Conservation (phyloP, 2,329 filamentous ascomycete species). For the Xylaria sp. region DNA sequence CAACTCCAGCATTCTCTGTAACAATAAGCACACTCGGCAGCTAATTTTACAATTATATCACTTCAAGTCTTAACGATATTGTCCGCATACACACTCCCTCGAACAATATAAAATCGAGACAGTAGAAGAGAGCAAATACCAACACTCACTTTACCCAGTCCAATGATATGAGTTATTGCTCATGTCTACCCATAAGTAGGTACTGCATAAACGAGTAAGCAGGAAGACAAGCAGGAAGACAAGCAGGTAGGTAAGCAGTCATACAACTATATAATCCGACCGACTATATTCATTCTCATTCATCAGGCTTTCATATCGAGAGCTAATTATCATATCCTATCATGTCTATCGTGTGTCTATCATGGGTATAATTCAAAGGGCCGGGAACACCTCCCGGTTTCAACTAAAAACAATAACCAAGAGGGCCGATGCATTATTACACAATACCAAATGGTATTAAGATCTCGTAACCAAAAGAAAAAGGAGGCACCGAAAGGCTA, state of each 20-base stretch:
- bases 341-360: constrained; percentile 20
- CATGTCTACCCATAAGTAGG: not conserved
- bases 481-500: not conserved
- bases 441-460: not conserved
- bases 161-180: too few relatives aligned
- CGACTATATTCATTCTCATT: constrained; percentile 14
- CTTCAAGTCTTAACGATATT: too few relatives aligned
- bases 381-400: not conserved
- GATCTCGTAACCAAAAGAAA: not conserved
- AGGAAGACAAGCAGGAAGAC: not conserved
- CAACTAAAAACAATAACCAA: constrained; percentile 12
- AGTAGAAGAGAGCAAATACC: not conserved
- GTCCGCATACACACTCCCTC: too few relatives aligned
- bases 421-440: not conserved
- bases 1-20: too few relatives aligned
- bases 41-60: too few relatives aligned
- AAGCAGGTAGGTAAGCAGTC: not conserved
- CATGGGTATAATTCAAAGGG: not conserved
- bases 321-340: constrained; percentile 18
- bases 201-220: too few relatives aligned
- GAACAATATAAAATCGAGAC: too few relatives aligned
- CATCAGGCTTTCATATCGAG: not conserved
- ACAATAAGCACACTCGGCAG: too few relatives aligned
- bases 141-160: not conserved
- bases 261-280: not conserved